These are phyloP conservation scores for Leucosporidium creatinivorum DNA, from an alignment of 768 basidiomycete species.

Conservation along the genomic window DNA sequence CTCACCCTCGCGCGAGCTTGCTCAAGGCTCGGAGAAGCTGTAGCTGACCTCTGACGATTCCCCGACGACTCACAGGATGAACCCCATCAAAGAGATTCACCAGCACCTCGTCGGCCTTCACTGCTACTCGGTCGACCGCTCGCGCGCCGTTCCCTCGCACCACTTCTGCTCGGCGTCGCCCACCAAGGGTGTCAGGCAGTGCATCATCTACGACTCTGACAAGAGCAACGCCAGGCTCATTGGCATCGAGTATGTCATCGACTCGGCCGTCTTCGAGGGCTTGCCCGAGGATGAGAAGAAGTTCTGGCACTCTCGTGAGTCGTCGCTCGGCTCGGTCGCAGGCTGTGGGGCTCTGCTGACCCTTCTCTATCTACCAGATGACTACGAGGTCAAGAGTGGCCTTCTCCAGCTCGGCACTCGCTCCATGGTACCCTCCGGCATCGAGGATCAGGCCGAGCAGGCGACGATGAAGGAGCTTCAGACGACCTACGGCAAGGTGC, in stretches of 20 bases:
- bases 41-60: too few relatives aligned
- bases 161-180: conserved; percentile 19
- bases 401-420: conserved; percentile 11
- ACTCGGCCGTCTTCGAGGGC: conserved; percentile 46
- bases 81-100: conserved; percentile 43
- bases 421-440: conserved; percentile 19
- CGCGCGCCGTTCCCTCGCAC: conserved; percentile 11
- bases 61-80: too few relatives aligned
- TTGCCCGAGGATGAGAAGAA: conserved; percentile 49
- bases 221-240: conserved; percentile 49
- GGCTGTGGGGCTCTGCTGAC: background rate
- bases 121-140: conserved; percentile 39
- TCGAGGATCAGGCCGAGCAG: conserved; percentile 44
- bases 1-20: too few relatives aligned
- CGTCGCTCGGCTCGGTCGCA: too few relatives aligned
- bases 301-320: conserved; percentile 49
- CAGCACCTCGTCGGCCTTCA: conserved; percentile 45
- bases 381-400: conserved; percentile 26
- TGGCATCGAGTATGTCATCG: conserved; percentile 53
- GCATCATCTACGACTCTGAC: conserved; percentile 49
- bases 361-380: background rate
- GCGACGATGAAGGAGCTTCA: conserved; percentile 48
- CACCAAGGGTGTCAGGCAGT: background rate
- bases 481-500: conserved; percentile 47
- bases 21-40: too few relatives aligned